Evolutionary conservation across 371 early-diverging fungal species (phyloP), one percentile per base, ranked within the genome.

Genomic region (Conidiobolus incongruus): DNA sequence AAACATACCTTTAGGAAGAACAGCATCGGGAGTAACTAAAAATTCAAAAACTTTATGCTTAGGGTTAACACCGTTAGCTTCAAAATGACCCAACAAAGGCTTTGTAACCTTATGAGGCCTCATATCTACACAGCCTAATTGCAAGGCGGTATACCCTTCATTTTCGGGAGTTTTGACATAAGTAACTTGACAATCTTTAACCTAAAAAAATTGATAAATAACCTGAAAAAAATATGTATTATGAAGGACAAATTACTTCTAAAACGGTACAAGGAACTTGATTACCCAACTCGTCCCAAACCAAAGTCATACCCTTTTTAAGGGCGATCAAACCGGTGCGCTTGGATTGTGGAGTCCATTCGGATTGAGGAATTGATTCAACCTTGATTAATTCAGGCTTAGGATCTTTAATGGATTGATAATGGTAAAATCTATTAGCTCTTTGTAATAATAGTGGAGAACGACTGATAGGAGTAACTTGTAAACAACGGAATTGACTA

Each of bases 201-300:
- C 54, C 76, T 77, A 61, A 26, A 35, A 24, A 23, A n/a, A n/a
- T n/a, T n/a, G n/a, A n/a, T n/a, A n/a, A n/a, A n/a, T n/a, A n/a
- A n/a, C n/a, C n/a, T n/a, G n/a, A n/a, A n/a, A n/a, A n/a, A n/a
- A n/a, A n/a, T n/a, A n/a, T n/a, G n/a, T n/a, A n/a, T n/a, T n/a
- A n/a, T n/a, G n/a, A n/a, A n/a, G n/a, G n/a, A n/a, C n/a, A n/a
- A 32, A 43, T 30, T 65, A 84, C 82, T 70, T 91, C 75, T 35
- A 95, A 63, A 17, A 95, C 68, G 4, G 96, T 95, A n/a, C 87
- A 81, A 29, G 94, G 91, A 31, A 84, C 67, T 54, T 81, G 70
- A 17, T 67, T 68, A 33, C 95, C 96, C 67, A 78, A 78, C 46
- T 89, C 88, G 56, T 86, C 84, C 88, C 89, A 95, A 49, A 89